phyloP scores from a whole-genome alignment of 2,329 filamentous ascomycete genomes.

The Dothistroma pini region DNA sequence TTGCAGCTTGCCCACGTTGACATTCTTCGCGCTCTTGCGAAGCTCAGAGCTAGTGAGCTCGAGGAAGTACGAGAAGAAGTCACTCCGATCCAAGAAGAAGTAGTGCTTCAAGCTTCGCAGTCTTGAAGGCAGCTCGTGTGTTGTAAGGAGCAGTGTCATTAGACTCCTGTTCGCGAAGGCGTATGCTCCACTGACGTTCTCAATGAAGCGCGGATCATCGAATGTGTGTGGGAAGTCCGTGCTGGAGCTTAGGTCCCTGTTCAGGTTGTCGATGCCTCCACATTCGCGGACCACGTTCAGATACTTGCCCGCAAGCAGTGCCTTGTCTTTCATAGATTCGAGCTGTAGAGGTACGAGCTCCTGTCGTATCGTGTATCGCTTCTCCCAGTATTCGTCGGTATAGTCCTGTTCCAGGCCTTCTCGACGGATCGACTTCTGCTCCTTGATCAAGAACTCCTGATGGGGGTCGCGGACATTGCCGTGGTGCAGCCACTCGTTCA shows the following conservation, averaged over 20 bases:
- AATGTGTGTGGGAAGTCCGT: slow-evolving; percentile 90
- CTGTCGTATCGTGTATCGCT: slow-evolving; percentile 90
- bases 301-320: slow-evolving; percentile 93
- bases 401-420: slow-evolving; percentile 94
- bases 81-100: slow-evolving; percentile 96
- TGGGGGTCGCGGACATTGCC: slow-evolving; percentile 93
- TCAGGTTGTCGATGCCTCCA: slow-evolving; percentile 71
- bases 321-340: slow-evolving; percentile 86
- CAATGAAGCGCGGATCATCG: slow-evolving; percentile 84
- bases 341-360: slow-evolving; percentile 89
- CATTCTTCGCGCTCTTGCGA: slow-evolving; percentile 72
- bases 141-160: slow-evolving; percentile 84
- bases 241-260: slow-evolving; percentile 67
- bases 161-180: slow-evolving; percentile 93
- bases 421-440: slow-evolving; percentile 89
- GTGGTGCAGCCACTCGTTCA: slow-evolving; percentile 98
- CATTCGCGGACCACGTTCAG: slow-evolving; percentile 97
- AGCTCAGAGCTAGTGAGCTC: slow-evolving; percentile 87
- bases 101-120: slow-evolving; percentile 94
- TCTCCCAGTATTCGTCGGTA: slow-evolving; percentile 99
- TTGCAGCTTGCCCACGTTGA: slow-evolving; percentile 91
- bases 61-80: slow-evolving; percentile 97
- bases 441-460: slow-evolving; percentile 88
- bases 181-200: slow-evolving; percentile 94
- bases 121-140: slow-evolving; percentile 82